phyloP scores from a whole-genome alignment of 441 rosid genomes.

The Brassica hybrid region DNA sequence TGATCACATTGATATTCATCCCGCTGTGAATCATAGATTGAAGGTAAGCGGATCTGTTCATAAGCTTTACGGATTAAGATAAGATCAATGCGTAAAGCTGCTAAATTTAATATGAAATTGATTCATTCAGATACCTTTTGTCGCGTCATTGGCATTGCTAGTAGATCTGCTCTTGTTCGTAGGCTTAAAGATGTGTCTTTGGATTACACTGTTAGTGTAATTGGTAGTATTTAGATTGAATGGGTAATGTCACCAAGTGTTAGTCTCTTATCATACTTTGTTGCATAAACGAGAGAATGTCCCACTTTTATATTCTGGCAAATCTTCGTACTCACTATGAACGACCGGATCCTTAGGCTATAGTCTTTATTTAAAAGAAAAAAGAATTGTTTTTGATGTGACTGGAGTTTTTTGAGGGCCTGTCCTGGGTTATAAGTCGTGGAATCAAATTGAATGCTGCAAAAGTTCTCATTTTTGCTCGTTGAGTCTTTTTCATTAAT shows the following conservation, averaged over 20 bases:
- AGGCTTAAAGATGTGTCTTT: no score
- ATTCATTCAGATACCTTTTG: slow-evolving; percentile 1
- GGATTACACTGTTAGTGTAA: no score
- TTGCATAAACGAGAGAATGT: background rate
- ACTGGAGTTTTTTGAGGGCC: background rate
- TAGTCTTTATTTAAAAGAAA: background rate
- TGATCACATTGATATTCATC: slow-evolving; percentile 85
- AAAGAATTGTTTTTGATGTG: slow-evolving; percentile 4
- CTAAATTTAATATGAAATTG: background rate
- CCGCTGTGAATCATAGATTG: slow-evolving; percentile 93
- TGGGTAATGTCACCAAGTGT: background rate
- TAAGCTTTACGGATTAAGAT: background rate
- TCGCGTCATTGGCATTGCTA: slow-evolving; percentile 9
- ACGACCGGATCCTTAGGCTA: background rate
- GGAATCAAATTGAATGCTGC: slow-evolving; percentile 5
- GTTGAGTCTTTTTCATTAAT: slow-evolving; percentile 6
- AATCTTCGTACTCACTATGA: background rate
- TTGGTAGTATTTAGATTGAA: background rate
- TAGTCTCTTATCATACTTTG: background rate
- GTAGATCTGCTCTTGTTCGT: slow-evolving; percentile 6
- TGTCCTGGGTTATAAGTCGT: background rate
- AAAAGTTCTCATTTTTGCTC: background rate
- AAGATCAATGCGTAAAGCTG: slow-evolving; percentile 9
- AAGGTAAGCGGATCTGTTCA: slow-evolving; percentile 57
- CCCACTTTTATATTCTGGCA: background rate